phyloP scores from a whole-genome alignment of 2,329 filamentous ascomycete genomes.

The Botrytis squamosa region DNA sequence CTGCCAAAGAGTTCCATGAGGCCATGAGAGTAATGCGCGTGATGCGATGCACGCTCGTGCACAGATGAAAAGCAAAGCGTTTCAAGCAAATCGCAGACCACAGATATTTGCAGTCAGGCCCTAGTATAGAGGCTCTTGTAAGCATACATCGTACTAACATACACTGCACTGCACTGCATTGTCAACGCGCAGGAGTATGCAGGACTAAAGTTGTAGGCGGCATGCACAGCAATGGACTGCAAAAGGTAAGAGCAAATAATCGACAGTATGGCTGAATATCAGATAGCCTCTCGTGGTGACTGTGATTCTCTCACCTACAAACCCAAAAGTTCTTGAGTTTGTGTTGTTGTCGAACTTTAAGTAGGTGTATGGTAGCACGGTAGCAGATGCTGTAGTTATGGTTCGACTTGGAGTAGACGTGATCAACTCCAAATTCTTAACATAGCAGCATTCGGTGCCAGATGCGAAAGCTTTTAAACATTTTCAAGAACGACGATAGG shows the following conservation, averaged over 20 bases:
- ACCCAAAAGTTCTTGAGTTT: background rate
- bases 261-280: slow-evolving; percentile 52
- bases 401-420: background rate
- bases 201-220: slow-evolving; percentile 57
- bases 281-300: background rate
- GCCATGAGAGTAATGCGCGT: slow-evolving; percentile 61
- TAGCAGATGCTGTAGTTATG: background rate
- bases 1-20: slow-evolving; percentile 56
- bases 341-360: background rate
- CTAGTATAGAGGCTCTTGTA: slow-evolving; percentile 65
- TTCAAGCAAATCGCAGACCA: slow-evolving; percentile 67
- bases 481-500: background rate
- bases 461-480: background rate
- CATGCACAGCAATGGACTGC: slow-evolving; percentile 58
- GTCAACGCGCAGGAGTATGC: slow-evolving; percentile 58
- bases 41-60: slow-evolving; percentile 62
- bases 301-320: background rate
- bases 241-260: slow-evolving; percentile 56
- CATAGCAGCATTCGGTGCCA: background rate
- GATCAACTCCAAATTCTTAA: background rate
- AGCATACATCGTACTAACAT: slow-evolving; percentile 51
- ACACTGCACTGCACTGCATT: slow-evolving; percentile 51
- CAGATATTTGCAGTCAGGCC: slow-evolving; percentile 66
- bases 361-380: too few species aligned
- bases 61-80: slow-evolving; percentile 62